Evolutionary conservation across 2,329 filamentous ascomycete species (phyloP).

Genomic region (Pseudocercospora musae): DNA sequence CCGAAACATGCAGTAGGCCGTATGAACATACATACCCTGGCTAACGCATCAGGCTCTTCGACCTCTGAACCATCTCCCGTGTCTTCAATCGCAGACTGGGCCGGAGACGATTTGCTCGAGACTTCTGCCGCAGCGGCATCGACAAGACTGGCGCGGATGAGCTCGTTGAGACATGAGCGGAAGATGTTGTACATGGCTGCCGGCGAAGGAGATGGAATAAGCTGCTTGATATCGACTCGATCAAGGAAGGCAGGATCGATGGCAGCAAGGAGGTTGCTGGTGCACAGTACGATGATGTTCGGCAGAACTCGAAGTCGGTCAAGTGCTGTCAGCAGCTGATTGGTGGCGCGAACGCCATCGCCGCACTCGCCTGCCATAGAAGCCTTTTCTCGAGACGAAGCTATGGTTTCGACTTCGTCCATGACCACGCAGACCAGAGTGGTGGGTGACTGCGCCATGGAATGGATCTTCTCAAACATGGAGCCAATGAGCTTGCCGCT

Average conservation of each 20-base stretch:
- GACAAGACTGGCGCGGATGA: constrained; percentile 40
- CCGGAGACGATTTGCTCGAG: not conserved
- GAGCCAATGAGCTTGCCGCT: constrained; percentile 43
- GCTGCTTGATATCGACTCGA: constrained; percentile 45
- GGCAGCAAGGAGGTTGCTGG: constrained; percentile 47
- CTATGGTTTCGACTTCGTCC: constrained; percentile 51
- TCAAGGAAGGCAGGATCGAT: constrained; percentile 30
- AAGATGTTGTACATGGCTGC: constrained; percentile 49
- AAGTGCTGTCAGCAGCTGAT: constrained; percentile 49
- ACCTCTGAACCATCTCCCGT: not conserved
- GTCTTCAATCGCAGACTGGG: not conserved
- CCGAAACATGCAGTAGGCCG: not conserved
- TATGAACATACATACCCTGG: not conserved
- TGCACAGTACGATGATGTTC: constrained; percentile 51
- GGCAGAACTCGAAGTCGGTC: constrained; percentile 42
- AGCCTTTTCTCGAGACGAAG: constrained; percentile 43
- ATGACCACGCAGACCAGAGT: constrained; percentile 47
- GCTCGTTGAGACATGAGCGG: constrained; percentile 46
- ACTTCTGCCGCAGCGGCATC: constrained; percentile 19
- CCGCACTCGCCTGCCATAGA: constrained; percentile 42
- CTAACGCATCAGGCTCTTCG: not conserved
- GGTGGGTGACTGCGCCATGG: constrained; percentile 39
- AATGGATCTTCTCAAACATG: constrained; percentile 42
- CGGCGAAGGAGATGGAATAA: constrained; percentile 40
- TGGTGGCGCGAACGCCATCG: constrained; percentile 49